Conservation (phyloP, 495 filamentous ascomycete genomes). For the Penicillium desertorum region DNA sequence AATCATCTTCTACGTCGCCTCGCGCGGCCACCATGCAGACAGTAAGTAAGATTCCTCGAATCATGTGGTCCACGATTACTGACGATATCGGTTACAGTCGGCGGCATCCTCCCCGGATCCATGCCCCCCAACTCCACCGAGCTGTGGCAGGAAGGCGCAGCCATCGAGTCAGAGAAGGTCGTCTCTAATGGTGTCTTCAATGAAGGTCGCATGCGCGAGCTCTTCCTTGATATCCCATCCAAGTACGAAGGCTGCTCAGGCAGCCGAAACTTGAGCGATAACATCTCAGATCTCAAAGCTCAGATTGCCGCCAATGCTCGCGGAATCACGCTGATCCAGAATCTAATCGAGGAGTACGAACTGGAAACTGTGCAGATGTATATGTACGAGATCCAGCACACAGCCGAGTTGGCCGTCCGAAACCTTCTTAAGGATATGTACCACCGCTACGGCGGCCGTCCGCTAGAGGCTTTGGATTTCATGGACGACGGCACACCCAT, state of each 20-base stretch:
- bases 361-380: slow-evolving; percentile 92
- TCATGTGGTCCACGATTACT: too few species aligned
- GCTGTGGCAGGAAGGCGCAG: slow-evolving; percentile 89
- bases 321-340: slow-evolving; percentile 85
- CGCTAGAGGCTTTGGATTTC: slow-evolving; percentile 82
- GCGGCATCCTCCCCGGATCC: slow-evolving; percentile 90
- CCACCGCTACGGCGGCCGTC: slow-evolving; percentile 70
- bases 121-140: slow-evolving; percentile 96
- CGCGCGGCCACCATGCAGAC: slow-evolving; percentile 92
- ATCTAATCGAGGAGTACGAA: slow-evolving; percentile 84
- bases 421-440: slow-evolving; percentile 79
- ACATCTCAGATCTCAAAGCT: slow-evolving; percentile 93
- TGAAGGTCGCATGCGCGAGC: slow-evolving; percentile 78
- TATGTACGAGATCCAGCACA: slow-evolving; percentile 91
- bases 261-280: slow-evolving; percentile 86
- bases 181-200: slow-evolving; percentile 88
- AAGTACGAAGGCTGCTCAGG: slow-evolving; percentile 84
- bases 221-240: slow-evolving; percentile 80
- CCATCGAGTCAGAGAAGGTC: slow-evolving; percentile 91
- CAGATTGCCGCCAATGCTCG: slow-evolving; percentile 96
- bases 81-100: slow-evolving; percentile 41
- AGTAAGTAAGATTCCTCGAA: slow-evolving; percentile 28
- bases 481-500: slow-evolving; percentile 98
- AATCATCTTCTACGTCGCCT: slow-evolving; percentile 72
- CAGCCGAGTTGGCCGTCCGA: slow-evolving; percentile 83